Base-by-base conservation (phyloP, 306 rosid species). In the Sechiopsis laciniata region DNA sequence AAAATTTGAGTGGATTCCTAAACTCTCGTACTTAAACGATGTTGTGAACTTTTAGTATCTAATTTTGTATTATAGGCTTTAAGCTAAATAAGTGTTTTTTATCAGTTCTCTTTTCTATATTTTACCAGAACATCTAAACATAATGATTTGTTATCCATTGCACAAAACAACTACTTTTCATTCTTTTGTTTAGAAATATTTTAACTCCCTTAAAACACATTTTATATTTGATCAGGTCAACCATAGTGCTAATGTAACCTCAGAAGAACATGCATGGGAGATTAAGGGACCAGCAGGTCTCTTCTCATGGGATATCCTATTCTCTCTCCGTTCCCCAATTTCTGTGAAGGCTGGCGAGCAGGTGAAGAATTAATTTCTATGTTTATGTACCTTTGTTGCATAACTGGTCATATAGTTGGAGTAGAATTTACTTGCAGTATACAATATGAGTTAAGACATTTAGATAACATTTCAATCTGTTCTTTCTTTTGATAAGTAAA, bases 301-400 rank as follows among this genome's bases (percentile, higher is more conserved):
- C 72, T 94, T 94, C 85, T 83, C 95, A 54, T 86, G 98, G 98
- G 98, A 89, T 74, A 75, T 81, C 87, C 75, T 94, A 40, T 94
- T 94, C 75, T 83, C 95, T 56, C 70, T 94, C 17, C 83, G 92
- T 65, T 89, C 91, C 74, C 97, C 99, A 3, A 83, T 85, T 80
- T 45, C 97, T 75, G 72, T 91, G 74, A 94, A 91, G 82, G 91
- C 99, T 11, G 97, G 99, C 19, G 96, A 86, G 60, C 99, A 94
- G 96, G 99, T 52, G 70, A 74, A 37, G 50, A 59, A 20, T 15
- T 74, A 42, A 40, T 20, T 55, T 22, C 11, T 17, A 55, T 19
- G 17, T 72, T 10, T 12, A 71, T 71, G 57, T 52, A 14, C 46
- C 8, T 52, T 40, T 11, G 22, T 52, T 22, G 19, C 42, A 54